Base-by-base conservation (phyloP, 1,284 basidiomycete species). In the Irpex sp. region DNA sequence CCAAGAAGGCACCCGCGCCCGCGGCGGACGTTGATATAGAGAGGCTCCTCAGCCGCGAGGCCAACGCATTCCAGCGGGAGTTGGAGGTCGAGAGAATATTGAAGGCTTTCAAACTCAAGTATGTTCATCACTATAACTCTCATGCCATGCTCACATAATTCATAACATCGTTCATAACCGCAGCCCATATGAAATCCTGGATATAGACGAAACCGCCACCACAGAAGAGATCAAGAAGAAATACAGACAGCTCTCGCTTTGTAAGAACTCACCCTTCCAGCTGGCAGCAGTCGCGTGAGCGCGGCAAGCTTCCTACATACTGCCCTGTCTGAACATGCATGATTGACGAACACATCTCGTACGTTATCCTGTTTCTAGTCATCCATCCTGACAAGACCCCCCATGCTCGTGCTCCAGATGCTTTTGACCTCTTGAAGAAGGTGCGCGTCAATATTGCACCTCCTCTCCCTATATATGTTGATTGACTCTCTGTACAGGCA, bases 301-400 rank as follows among this genome's bases (percentile, higher is more conserved):
- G 52, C 52, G 52, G 52, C 28, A 10, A 18, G 52, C 52, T 54
- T 54, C 52, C 52, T 54, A 51, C 49, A 51, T 51, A 54, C 14
- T 35, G 52, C 52, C 21, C 23, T 23, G 55, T 62, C 16, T 54
- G 33, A 36, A 54, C 28, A 36, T 35, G 52, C 52, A 35, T 54
- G 35, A 54, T 54, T 54, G 52, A 54, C 52, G 52, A 54, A 54
- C 33, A 54, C 35, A 64, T 64, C 39, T 64, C 64, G 77, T 80
- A 78, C 77, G 78, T 79, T 77, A 65, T 73, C 66, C 72, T 67
- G 74, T 69, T 65, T 66, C 69, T 68, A 93, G 91, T 92, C 72
- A 93, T 93, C 69, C 90, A 93, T 78, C 90, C 90, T 68, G 90
- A 93, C 77, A 93, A 93, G 80, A 86, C 87, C 65, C 75, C 86